phyloP scores from a whole-genome alignment of 163 green algal genomes.

The Chlamydomonas reinhardtii region DNA sequence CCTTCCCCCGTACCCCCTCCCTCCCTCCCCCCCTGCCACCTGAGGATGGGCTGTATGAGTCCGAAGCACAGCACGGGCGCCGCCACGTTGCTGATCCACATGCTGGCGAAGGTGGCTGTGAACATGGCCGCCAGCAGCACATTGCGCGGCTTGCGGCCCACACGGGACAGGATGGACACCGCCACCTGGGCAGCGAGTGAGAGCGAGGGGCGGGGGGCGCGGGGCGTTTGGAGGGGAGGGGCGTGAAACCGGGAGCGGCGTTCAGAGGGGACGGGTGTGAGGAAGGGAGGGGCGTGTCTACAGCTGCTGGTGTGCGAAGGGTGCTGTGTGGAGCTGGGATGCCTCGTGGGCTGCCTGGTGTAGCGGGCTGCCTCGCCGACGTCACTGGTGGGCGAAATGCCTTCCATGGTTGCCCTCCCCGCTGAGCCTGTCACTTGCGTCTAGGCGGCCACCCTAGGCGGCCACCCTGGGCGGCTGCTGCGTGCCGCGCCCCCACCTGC shows the following conservation, averaged over 20 bases:
- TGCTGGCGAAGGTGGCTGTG: slow-evolving; percentile 79
- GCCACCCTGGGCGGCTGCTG: too few species aligned
- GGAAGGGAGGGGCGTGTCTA: too few species aligned
- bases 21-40: slow-evolving; percentile 5
- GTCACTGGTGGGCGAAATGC: too few species aligned
- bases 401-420: too few species aligned
- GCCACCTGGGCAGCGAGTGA: slow-evolving; percentile 70
- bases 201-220: neutral
- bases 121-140: slow-evolving; percentile 83
- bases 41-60: slow-evolving; percentile 76
- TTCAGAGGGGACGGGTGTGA: too few species aligned
- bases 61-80: slow-evolving; percentile 84
- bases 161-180: slow-evolving; percentile 66
- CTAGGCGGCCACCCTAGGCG: too few species aligned
- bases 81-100: slow-evolving; percentile 88
- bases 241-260: too few species aligned
- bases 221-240: neutral
- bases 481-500: slow-evolving; percentile 65
- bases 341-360: too few species aligned
- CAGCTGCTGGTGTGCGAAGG: too few species aligned
- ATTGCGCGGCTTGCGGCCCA: slow-evolving; percentile 64
- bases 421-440: too few species aligned
- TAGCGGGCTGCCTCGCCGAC: too few species aligned
- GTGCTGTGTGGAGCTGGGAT: too few species aligned
- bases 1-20: neutral